Conservation (phyloP, 331 rosid genomes). For the Stylosanthes scabra region DNA sequence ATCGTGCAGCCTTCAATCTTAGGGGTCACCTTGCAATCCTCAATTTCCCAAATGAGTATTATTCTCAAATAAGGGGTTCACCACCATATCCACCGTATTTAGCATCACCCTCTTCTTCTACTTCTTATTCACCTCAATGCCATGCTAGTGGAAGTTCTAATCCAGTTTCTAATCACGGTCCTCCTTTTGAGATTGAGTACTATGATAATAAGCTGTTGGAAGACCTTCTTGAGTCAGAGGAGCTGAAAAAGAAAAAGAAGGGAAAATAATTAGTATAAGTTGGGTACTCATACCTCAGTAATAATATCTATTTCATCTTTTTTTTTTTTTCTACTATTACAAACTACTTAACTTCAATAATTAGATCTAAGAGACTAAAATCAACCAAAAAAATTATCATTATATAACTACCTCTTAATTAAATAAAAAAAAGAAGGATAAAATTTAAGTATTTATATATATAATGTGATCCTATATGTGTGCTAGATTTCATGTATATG, state of each 20-base stretch:
- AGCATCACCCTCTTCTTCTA: slow-evolving; percentile 26
- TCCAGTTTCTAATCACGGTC: slow-evolving; percentile 41
- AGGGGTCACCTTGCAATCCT: slow-evolving; percentile 91
- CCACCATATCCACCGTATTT: slow-evolving; percentile 77
- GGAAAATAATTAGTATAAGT: background rate
- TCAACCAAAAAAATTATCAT: background rate
- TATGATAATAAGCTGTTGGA: slow-evolving; percentile 80
- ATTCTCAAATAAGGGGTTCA: slow-evolving; percentile 66
- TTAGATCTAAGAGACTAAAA: background rate
- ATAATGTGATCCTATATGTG: background rate
- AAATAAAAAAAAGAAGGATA: background rate
- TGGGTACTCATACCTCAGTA: background rate
- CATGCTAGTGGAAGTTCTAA: slow-evolving; percentile 33
- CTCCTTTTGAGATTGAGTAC: slow-evolving; percentile 75
- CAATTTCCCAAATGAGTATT: slow-evolving; percentile 85
- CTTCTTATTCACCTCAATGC: slow-evolving; percentile 36
- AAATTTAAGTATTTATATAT: background rate
- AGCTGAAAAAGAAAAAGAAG: slow-evolving; percentile 46
- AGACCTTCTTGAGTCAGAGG: slow-evolving; percentile 76
- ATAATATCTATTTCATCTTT: too few relatives aligned
- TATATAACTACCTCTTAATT: background rate
- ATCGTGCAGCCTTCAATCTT: slow-evolving; percentile 75
- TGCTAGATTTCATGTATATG: background rate
- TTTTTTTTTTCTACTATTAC: background rate
- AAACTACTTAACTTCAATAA: background rate